Evolutionary conservation across 257 asterid species (phyloP).

Genomic region (Solanum neorickii): DNA sequence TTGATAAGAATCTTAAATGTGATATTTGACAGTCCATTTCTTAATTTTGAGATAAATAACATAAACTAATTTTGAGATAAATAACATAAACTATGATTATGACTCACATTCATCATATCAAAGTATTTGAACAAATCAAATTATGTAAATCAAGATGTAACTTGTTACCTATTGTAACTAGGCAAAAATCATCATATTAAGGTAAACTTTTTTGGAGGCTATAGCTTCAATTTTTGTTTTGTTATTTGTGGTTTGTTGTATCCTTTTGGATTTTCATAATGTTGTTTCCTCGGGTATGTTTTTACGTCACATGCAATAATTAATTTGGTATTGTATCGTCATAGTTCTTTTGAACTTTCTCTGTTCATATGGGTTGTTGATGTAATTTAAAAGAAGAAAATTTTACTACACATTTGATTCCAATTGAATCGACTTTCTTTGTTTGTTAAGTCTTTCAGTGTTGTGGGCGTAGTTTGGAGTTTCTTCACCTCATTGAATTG

Average conservation of each 20-base stretch:
- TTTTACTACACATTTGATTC: neutral
- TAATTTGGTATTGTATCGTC: neutral
- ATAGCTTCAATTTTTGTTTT: no score
- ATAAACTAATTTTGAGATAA: neutral
- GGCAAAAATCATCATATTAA: conserved; percentile 11
- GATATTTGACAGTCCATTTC: neutral
- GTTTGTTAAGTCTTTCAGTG: neutral
- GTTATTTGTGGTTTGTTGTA: neutral
- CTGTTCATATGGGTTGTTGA: neutral
- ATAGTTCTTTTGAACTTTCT: neutral
- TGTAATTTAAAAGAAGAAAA: neutral
- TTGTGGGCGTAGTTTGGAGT: neutral
- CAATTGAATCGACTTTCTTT: neutral
- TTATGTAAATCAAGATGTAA: neutral
- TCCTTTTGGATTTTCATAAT: neutral
- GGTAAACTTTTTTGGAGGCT: conserved; percentile 1
- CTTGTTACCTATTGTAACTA: conserved; percentile 1
- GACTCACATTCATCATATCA: neutral
- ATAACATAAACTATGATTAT: neutral
- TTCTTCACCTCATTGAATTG: no score
- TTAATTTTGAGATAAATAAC: neutral
- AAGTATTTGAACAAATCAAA: neutral
- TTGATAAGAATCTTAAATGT: neutral
- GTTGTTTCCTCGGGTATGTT: neutral
- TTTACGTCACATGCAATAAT: neutral